Evolutionary conservation across 2,329 filamentous ascomycete species (phyloP), one percentile per base, ranked within the genome.

Genomic region (Ambrosiella beaveri): DNA sequence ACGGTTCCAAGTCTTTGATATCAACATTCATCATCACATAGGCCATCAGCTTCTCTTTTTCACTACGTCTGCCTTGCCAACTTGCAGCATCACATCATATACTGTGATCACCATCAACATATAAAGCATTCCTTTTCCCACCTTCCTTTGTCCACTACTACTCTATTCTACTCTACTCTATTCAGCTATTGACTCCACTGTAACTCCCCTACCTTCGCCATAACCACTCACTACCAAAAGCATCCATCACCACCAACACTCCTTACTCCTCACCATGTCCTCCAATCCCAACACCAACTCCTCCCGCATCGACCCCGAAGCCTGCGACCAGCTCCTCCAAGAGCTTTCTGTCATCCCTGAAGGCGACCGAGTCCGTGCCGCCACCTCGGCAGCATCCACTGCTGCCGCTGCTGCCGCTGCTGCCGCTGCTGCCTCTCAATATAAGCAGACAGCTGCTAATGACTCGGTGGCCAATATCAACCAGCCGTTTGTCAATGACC

Each of bases 321-420:
- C 44, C 38, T 60, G 59, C 15, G 56, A 57, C 51, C 55, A 60
- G 44, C 56, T 60, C 17, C 59, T 60, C 9, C 52, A 60, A 45
- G 59, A 60, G 40, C 56, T 60, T 45, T 60, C 55, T 19, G 56
- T 53, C 13, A 47, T 58, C 35, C 15, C 59, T 7, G 59, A 60
- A n/a, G 56, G 36, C 19, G 56, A 57, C 15, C 56, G 56, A 15
- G 35, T 44, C 19, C 51, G 56, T 44, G 38, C 51, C 38, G 52
- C 56, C 9, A 49, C 55, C 35, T 55, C 52, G 12, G 47, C 47
- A 13, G 50, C 54, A 45, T 50, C 58, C 5, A 36, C 54, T 36
- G 49, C 50, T 4, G 49, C 54, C 11, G 51, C 19, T 1, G 50
- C 47, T 9, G 40, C 52, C 8, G 36, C 27, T 4, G 27, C 27